phyloP scores from a whole-genome alignment of 495 filamentous ascomycete genomes.

The Penicillium angulare region DNA sequence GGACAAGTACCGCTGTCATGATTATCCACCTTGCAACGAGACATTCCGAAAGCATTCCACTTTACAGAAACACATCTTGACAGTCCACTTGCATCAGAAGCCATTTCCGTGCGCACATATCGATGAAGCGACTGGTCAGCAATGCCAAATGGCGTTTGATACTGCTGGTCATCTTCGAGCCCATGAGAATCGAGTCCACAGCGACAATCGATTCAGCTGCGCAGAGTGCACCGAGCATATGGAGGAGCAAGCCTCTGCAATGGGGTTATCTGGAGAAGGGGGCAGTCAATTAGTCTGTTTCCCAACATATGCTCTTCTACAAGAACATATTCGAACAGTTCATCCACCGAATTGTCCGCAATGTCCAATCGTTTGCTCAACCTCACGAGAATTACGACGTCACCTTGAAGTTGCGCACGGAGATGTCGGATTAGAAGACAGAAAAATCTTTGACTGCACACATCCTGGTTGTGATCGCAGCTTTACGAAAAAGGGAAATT shows the following conservation, averaged over 20 bases:
- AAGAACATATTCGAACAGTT: conserved; percentile 64
- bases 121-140: conserved; percentile 53
- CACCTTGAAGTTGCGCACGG: conserved; percentile 72
- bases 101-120: conserved; percentile 64
- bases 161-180: conserved; percentile 63
- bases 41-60: conserved; percentile 88
- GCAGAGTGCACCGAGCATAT: conserved; percentile 55
- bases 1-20: conserved; percentile 69
- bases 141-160: conserved; percentile 70
- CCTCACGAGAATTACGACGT: conserved; percentile 57
- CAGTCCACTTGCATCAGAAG: conserved; percentile 64
- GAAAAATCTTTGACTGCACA: conserved; percentile 63
- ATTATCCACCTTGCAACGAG: conserved; percentile 69
- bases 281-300: conserved; percentile 53
- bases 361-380: conserved; percentile 64
- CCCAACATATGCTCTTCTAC: conserved; percentile 64
- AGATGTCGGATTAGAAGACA: conserved; percentile 56
- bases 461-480: conserved; percentile 62
- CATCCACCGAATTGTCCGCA: conserved; percentile 75
- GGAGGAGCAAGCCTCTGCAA: conserved; percentile 19
- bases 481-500: conserved; percentile 76
- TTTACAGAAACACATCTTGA: conserved; percentile 75
- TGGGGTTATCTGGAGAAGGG: conserved; percentile 8
- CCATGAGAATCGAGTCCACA: conserved; percentile 71
- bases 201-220: conserved; percentile 67